Evolutionary conservation across 2,329 filamentous ascomycete genomes (phyloP), one percentile per base, ranked within the genome.

Genomic region (Penicillium sp.): DNA sequence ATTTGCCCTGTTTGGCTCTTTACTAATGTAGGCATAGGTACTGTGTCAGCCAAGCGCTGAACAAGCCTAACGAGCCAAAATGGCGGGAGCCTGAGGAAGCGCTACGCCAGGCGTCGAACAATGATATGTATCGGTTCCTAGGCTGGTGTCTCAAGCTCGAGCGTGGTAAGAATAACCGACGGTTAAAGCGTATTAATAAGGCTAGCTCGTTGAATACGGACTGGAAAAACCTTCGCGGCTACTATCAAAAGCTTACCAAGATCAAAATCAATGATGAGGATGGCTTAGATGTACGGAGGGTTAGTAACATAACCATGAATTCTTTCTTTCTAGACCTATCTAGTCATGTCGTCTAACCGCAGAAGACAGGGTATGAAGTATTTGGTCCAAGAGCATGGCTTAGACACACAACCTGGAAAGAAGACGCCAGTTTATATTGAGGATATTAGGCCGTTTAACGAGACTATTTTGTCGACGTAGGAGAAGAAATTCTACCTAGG

Each of bases 161-260:
- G 22, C 22, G 22, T 17, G 12, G 42, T 4, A 45, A 45, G 42
- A 17, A 45, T 15, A 17, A 17, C 3, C 22, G 22, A 8, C 10
- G 22, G 42, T 45, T 45, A 45, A 45, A 45, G 6, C 42, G 59
- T 22, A 66, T 65, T 15, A 30, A 64, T 30, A 66, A 64, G 47
- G 55, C 55, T 56, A 65, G 64, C 53, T 59, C 59, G 7, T 60
- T 63, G 8, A 49, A 61, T 26, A 60, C 58, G 7, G 64, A 65
- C 53, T 65, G 53, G 56, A 63, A 60, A 55, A 64, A 64, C 40
- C 59, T 65, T 40, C 47, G 58, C 12, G 17, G 28, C n/a, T 66
- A 66, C 49, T 66, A 66, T 51, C 57, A 64, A 49, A 66, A 54
- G 51, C 44, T 66, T 17, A 66, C 59, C 35, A 64, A 59, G 56